These are phyloP conservation scores for Fraxinus quadrangulata DNA, from an alignment of 257 asterid species.

Conservation along the genomic window DNA sequence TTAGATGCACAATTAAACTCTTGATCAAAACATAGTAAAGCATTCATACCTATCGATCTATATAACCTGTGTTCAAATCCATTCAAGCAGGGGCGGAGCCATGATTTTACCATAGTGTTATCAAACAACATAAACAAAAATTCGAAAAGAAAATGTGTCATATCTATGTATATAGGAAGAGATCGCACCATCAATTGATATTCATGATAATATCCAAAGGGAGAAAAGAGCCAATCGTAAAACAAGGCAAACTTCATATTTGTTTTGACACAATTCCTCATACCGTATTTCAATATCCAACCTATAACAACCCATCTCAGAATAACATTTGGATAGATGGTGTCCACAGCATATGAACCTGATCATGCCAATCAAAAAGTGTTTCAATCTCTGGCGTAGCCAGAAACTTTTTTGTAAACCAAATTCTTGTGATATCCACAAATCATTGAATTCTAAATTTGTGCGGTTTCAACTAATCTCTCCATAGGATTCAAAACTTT, in stretches of 20 bases:
- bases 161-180: constrained; percentile 57
- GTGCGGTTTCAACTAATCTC: constrained; percentile 53
- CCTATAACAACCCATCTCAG: constrained; percentile 70
- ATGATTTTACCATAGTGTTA: neutral
- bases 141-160: constrained; percentile 66
- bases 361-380: constrained; percentile 49
- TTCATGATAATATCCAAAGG: constrained; percentile 64
- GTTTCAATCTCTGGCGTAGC: constrained; percentile 38
- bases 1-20: too few relatives aligned
- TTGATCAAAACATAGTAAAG: too few relatives aligned
- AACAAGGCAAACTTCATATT: constrained; percentile 69
- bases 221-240: constrained; percentile 61
- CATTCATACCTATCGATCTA: too few relatives aligned
- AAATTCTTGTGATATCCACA: constrained; percentile 46
- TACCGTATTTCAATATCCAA: constrained; percentile 56
- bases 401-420: constrained; percentile 71
- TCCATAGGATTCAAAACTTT: constrained; percentile 65
- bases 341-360: constrained; percentile 76
- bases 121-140: constrained; percentile 61
- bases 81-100: too few relatives aligned
- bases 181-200: constrained; percentile 51
- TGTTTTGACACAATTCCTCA: constrained; percentile 56
- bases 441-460: constrained; percentile 46
- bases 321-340: constrained; percentile 59
- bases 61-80: too few relatives aligned